These are phyloP conservation scores for Colletotrichum sansevieriae DNA, from an alignment of 2,329 filamentous ascomycete species.

Conservation along the genomic window DNA sequence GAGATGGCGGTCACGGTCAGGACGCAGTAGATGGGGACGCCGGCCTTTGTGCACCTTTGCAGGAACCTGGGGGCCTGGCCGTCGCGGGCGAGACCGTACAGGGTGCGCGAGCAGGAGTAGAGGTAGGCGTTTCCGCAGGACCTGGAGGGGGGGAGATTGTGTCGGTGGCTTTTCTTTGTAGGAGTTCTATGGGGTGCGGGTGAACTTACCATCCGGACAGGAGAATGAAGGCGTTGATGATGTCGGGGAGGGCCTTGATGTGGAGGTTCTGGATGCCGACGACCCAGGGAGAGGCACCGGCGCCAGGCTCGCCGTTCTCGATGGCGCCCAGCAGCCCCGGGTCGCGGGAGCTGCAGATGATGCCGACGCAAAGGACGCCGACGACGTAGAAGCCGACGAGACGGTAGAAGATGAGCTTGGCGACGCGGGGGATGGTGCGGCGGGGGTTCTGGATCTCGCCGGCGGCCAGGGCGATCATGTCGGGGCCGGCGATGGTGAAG, in stretches of 20 bases:
- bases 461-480: constrained; percentile 71
- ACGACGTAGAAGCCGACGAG: constrained; percentile 80
- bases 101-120: constrained; percentile 63
- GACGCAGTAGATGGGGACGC: constrained; percentile 59
- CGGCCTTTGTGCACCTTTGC: constrained; percentile 54
- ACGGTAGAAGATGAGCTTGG: constrained; percentile 80
- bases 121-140: constrained; percentile 65
- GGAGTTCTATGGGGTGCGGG: not conserved
- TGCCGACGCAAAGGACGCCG: constrained; percentile 69
- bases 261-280: constrained; percentile 67
- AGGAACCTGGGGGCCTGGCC: constrained; percentile 61
- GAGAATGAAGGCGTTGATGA: constrained; percentile 65
- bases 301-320: constrained; percentile 59
- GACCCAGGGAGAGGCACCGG: constrained; percentile 66
- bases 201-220: constrained; percentile 44
- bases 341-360: constrained; percentile 71
- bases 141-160: constrained; percentile 32
- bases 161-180: not conserved
- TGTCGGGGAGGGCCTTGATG: constrained; percentile 65
- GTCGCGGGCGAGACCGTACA: constrained; percentile 64
- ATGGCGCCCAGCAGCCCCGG: constrained; percentile 67
- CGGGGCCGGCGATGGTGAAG: constrained; percentile 77
- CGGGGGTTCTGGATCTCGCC: constrained; percentile 76
- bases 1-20: constrained; percentile 49
- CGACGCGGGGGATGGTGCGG: constrained; percentile 74